Percentiles rank a stretch among this genome's conserved stretches.
Conservation (phyloP, 2,329 filamentous ascomycete genomes). For the Colletotrichum sp. region DNA sequence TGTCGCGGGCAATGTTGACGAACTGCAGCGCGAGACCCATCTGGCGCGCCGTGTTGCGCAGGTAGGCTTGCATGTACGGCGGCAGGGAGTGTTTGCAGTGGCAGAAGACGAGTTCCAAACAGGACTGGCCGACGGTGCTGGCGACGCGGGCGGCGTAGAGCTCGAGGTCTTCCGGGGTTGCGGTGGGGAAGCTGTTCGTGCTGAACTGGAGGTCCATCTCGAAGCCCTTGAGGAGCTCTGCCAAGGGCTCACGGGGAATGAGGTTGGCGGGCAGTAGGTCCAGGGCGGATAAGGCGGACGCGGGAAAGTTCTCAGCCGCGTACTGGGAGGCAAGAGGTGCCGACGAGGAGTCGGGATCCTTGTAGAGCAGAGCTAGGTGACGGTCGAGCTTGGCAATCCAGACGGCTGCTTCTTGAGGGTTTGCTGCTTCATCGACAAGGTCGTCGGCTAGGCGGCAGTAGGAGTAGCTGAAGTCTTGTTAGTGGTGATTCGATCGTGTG, state of each 20-base stretch:
- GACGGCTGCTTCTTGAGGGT: slow-evolving; percentile 52
- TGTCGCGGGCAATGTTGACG: slow-evolving; percentile 78
- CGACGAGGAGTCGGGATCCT: slow-evolving; percentile 25
- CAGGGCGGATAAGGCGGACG: slow-evolving; percentile 57
- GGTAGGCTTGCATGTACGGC: slow-evolving; percentile 37
- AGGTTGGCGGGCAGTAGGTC: slow-evolving; percentile 61
- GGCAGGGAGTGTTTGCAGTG: slow-evolving; percentile 47
- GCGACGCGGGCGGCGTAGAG: slow-evolving; percentile 72
- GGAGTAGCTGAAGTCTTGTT: slow-evolving; percentile 58
- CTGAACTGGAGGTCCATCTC: slow-evolving; percentile 69
- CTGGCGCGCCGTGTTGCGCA: slow-evolving; percentile 61
- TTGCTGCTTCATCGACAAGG: slow-evolving; percentile 69
- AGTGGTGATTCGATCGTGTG: neutral
- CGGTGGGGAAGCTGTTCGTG: slow-evolving; percentile 56
- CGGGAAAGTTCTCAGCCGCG: slow-evolving; percentile 56
- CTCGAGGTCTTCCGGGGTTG: slow-evolving; percentile 62
- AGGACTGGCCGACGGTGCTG: slow-evolving; percentile 73
- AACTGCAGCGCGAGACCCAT: slow-evolving; percentile 82
- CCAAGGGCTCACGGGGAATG: slow-evolving; percentile 64
- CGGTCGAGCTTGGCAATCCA: slow-evolving; percentile 65
- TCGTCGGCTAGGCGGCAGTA: slow-evolving; percentile 79
- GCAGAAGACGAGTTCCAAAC: slow-evolving; percentile 69
- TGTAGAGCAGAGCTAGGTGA: slow-evolving; percentile 62
- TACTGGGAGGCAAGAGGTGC: slow-evolving; percentile 30
- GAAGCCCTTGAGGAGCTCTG: slow-evolving; percentile 71